Evolutionary conservation across 495 filamentous ascomycete species (phyloP).

Genomic region (Talaromyces borbonicus): DNA sequence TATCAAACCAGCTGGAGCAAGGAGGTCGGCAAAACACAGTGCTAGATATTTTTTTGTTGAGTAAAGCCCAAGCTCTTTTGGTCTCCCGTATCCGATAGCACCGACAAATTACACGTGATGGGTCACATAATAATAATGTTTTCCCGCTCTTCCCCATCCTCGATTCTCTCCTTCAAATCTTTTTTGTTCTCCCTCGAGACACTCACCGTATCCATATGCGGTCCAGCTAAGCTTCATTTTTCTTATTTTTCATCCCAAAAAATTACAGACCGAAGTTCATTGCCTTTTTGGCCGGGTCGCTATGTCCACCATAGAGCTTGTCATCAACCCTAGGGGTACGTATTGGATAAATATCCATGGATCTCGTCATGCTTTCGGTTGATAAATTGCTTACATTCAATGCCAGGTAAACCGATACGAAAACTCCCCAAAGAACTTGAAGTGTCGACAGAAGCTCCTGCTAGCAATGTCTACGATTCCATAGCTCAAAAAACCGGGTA

Average conservation of each 20-base stretch:
- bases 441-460: slow-evolving; percentile 47
- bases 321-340: slow-evolving; percentile 34
- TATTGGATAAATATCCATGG: no score
- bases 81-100: no score
- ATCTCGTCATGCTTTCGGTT: neutral
- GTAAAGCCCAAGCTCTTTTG: no score
- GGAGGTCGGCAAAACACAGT: no score
- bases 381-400: neutral
- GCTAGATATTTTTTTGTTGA: no score
- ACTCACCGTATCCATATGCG: no score
- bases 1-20: no score
- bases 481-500: slow-evolving; percentile 44
- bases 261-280: neutral
- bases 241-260: neutral
- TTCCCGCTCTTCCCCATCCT: no score
- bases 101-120: no score
- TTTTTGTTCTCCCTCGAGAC: no score
- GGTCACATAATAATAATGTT: no score
- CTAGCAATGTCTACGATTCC: slow-evolving; percentile 51
- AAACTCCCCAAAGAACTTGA: slow-evolving; percentile 60
- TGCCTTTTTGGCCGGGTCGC: neutral
- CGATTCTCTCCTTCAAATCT: no score
- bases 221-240: neutral
- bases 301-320: slow-evolving; percentile 22
- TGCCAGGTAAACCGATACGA: slow-evolving; percentile 52